A percentile compares a stretch with the other conserved stretches of the same genome.
phyloP scores from a whole-genome alignment of 129 eudicot genomes.

The Tagetes erecta region DNA sequence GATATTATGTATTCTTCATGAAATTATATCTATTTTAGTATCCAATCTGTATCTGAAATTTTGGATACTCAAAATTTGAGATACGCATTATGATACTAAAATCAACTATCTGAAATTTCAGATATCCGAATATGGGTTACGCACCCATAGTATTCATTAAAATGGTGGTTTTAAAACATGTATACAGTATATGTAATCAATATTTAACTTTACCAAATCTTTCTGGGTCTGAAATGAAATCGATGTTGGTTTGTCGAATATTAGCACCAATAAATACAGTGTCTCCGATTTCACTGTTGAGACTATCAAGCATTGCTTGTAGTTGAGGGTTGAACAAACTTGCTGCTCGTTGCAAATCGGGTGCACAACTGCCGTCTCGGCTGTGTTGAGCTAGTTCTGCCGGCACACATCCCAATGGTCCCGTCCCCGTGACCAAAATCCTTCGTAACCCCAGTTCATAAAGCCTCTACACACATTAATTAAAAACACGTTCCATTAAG shows the following conservation, averaged over 20 bases:
- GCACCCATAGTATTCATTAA: too few species aligned
- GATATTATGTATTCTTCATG: too few species aligned
- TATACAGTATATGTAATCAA: neutral
- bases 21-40: too few species aligned
- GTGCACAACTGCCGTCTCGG: constrained; percentile 50
- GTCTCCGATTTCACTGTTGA: constrained; percentile 48
- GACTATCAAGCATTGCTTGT: constrained; percentile 37
- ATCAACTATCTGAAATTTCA: too few species aligned
- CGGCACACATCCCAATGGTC: constrained; percentile 76
- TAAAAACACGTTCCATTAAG: neutral
- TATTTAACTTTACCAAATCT: constrained; percentile 51
- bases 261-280: constrained; percentile 54
- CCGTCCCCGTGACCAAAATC: constrained; percentile 66
- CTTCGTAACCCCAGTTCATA: constrained; percentile 63
- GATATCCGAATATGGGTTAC: too few species aligned
- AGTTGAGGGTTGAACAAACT: constrained; percentile 56
- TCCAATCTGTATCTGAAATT: too few species aligned
- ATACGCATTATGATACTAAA: too few species aligned
- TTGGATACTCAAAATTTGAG: too few species aligned
- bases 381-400: constrained; percentile 54
- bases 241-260: constrained; percentile 39
- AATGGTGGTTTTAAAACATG: too few species aligned
- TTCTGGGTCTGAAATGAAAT: constrained; percentile 59
- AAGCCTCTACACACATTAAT: constrained; percentile 44
- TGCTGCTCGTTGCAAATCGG: constrained; percentile 53